Evolutionary conservation across 2,329 filamentous ascomycete species (phyloP).

Genomic region (Cladobotryum mycophilum): DNA sequence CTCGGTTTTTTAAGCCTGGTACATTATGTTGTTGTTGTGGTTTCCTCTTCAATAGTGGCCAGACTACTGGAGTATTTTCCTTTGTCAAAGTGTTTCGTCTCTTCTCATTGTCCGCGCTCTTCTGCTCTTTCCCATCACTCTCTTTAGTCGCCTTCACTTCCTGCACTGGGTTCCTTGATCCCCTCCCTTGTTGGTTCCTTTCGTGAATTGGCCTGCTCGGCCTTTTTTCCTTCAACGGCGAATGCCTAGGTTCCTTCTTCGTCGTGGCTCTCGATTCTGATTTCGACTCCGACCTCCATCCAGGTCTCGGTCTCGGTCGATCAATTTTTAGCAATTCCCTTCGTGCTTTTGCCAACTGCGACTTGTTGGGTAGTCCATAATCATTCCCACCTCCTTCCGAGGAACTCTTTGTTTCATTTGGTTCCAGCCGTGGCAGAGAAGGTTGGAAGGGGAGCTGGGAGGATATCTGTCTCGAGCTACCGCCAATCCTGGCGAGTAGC

Average conservation of each 20-base stretch:
- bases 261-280: too few species aligned
- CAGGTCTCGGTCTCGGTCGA: background rate
- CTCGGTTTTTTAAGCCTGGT: too few species aligned
- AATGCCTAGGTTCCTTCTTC: background rate
- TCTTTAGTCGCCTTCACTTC: background rate
- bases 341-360: background rate
- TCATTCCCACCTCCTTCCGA: background rate
- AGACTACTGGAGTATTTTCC: background rate
- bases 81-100: background rate
- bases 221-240: too few species aligned
- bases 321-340: background rate
- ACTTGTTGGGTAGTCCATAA: background rate
- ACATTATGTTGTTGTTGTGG: too few species aligned
- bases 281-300: too few species aligned
- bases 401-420: too few species aligned
- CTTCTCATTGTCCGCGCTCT: background rate
- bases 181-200: too few species aligned
- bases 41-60: slow-evolving; percentile 8
- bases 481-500: slow-evolving; percentile 12
- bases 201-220: too few species aligned
- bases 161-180: too few species aligned
- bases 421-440: background rate
- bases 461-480: slow-evolving; percentile 2
- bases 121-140: background rate
- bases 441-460: background rate